phyloP scores from a whole-genome alignment of 768 basidiomycete genomes.

The Neoboletus brunneissimus region DNA sequence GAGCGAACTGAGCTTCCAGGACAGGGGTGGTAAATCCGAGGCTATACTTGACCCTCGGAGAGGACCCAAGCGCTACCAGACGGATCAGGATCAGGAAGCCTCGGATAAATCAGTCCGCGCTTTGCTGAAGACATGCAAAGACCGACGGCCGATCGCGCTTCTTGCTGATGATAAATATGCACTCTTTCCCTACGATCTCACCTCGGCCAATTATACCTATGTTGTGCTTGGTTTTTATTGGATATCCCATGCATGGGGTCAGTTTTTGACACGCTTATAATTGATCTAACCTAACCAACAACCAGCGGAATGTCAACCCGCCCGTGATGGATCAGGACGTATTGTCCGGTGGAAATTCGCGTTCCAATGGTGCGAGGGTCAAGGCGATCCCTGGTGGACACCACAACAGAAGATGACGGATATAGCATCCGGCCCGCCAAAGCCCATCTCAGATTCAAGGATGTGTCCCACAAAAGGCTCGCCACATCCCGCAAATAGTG shows the following conservation, averaged over 20 bases:
- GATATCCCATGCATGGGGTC: conserved; percentile 58
- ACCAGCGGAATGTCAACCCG: conserved; percentile 58
- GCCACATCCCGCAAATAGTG: not conserved
- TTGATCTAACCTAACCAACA: conserved; percentile 15
- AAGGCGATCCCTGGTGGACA: conserved; percentile 57
- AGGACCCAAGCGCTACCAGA: conserved; percentile 39
- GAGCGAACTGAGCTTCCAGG: not conserved
- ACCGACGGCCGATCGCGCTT: conserved; percentile 61
- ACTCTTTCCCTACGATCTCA: conserved; percentile 69
- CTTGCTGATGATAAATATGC: conserved; percentile 73
- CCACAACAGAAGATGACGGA: conserved; percentile 2
- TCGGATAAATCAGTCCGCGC: conserved; percentile 71
- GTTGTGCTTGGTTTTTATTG: conserved; percentile 59
- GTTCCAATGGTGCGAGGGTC: conserved; percentile 79
- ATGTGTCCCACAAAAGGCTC: not conserved
- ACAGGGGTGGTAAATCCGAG: conserved; percentile 68
- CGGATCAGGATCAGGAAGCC: conserved; percentile 64
- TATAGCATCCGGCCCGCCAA: not conserved
- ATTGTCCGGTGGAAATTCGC: conserved; percentile 81
- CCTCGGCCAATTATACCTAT: conserved; percentile 46
- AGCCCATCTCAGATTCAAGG: not conserved
- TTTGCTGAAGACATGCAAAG: conserved; percentile 54
- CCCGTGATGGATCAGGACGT: conserved; percentile 44
- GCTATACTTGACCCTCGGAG: conserved; percentile 42
- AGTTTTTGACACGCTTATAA: conserved; percentile 1